These are phyloP conservation scores for Colletotrichum phormii DNA, from an alignment of 2,329 filamentous ascomycete species.

Conservation along the genomic window DNA sequence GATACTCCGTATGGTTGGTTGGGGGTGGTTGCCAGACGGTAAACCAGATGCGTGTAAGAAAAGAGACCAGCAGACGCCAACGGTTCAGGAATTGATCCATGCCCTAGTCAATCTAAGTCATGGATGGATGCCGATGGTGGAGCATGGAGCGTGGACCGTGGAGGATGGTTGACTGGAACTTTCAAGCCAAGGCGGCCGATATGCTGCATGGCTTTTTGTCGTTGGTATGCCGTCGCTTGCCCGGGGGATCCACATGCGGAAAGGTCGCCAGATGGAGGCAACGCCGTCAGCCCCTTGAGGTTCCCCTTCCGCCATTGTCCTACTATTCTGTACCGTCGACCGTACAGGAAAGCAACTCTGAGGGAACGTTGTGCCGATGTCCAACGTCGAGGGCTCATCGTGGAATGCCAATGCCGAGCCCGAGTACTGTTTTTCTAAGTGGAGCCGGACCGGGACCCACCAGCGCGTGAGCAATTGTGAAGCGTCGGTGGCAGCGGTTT, in stretches of 20 bases:
- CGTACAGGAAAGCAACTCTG: too few relatives aligned
- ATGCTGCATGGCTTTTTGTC: background rate
- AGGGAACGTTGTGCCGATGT: background rate
- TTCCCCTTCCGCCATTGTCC: background rate
- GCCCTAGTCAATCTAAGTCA: background rate
- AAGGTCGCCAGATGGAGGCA: background rate
- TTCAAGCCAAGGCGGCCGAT: background rate
- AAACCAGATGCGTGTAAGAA: background rate
- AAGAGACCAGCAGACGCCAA: background rate
- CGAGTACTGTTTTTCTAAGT: conserved; percentile 12
- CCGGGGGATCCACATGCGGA: conserved; percentile 1
- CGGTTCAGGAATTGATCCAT: background rate
- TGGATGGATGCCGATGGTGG: background rate
- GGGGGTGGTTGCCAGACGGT: background rate
- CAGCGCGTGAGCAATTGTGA: conserved; percentile 35
- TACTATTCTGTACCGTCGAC: background rate
- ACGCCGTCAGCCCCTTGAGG: background rate
- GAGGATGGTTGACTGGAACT: background rate
- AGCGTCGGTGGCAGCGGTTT: conserved; percentile 21
- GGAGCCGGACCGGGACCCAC: conserved; percentile 24
- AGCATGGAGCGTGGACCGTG: too few relatives aligned
- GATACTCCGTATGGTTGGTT: background rate
- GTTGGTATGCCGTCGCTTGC: conserved; percentile 13
- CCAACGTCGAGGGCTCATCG: conserved; percentile 1
- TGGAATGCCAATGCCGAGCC: conserved; percentile 24